Base-by-base conservation (phyloP, 2,329 filamentous ascomycete species). In the Ilyonectria destructans region DNA sequence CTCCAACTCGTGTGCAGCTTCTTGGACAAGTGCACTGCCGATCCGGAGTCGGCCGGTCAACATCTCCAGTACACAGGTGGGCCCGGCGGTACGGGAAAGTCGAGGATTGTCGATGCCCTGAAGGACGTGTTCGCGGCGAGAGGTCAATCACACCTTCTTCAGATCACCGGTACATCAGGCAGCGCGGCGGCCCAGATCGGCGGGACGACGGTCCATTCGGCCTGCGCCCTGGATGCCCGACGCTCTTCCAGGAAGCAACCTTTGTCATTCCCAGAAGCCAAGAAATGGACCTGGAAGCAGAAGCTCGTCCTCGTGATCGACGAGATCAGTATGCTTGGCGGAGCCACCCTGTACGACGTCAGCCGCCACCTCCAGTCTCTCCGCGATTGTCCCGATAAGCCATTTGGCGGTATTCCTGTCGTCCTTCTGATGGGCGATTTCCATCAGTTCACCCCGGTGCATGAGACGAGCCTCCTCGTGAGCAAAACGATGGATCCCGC, bases 391-490 rank as follows among this genome's bases (percentile, higher is more conserved):
- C 49, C 60, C 7, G 43, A 60, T 40, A 64, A 60, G 65, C 65
- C 65, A 15, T 68, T 68, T 68, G 65, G 65, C 33, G 55, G 65
- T 19, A 59, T 68, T 60, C 65, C 60, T 10, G 60, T 68, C n/a
- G 59, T 68, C 29, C 65, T 68, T 52, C 17, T 68, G 35, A 68
- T 68, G 55, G 65, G 65, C 15, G 65, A 68, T 43, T 64, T 68
- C n/a, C 49, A 68, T 60, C 60, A 68, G 21, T 65, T 68, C 49
- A 49, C 66, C 43, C 61, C 57, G 1, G 57, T 65, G 19, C 59
- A 23, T 5, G 61, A 68, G 61, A 68, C 58, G 29, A 65, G 66
- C 48, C 66, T 68, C 46, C 26, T 64, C 12, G 65, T 68, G 49
- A 37, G 55, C 65, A 48, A n/a, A 31, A 64, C 49, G 46, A 54